Evolutionary conservation across 768 basidiomycete genomes (phyloP).

Genomic region (Kwoniella dendrophila): DNA sequence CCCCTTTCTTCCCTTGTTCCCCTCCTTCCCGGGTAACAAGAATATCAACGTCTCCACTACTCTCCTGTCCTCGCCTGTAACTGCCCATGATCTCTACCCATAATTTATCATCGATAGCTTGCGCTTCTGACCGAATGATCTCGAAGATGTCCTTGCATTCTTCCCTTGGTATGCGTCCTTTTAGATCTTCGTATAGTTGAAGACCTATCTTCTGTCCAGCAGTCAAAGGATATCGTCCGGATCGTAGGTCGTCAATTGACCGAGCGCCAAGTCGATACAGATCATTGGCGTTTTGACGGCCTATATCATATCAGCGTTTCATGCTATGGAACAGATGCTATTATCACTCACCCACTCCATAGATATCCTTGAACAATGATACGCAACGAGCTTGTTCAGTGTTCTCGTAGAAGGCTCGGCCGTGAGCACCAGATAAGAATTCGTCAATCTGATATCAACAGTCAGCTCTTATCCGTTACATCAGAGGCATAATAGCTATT

Average conservation of each 20-base stretch:
- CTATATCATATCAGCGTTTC: slow-evolving; percentile 16
- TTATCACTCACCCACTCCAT: slow-evolving; percentile 72
- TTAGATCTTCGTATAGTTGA: slow-evolving; percentile 67
- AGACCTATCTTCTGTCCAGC: slow-evolving; percentile 43
- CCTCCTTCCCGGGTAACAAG: slow-evolving; percentile 70
- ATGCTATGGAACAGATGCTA: background rate
- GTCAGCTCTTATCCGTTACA: background rate
- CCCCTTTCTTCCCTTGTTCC: slow-evolving; percentile 77
- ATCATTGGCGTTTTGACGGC: slow-evolving; percentile 66
- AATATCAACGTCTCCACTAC: slow-evolving; percentile 90
- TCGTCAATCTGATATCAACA: slow-evolving; percentile 43
- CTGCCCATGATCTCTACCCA: slow-evolving; percentile 89
- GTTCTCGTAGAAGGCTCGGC: slow-evolving; percentile 46
- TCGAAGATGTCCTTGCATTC: slow-evolving; percentile 77
- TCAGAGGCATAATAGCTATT: slow-evolving; percentile 6
- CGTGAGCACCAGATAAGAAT: slow-evolving; percentile 34
- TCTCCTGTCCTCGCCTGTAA: slow-evolving; percentile 77
- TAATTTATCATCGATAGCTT: slow-evolving; percentile 69
- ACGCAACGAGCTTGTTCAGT: slow-evolving; percentile 37
- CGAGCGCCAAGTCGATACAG: slow-evolving; percentile 79
- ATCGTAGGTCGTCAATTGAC: slow-evolving; percentile 71
- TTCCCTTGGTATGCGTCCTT: slow-evolving; percentile 76
- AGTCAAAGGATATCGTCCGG: slow-evolving; percentile 19
- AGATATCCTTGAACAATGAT: slow-evolving; percentile 72
- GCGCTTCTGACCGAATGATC: slow-evolving; percentile 70